Evolutionary conservation across 306 rosid genomes (phyloP).

Genomic region (Spatholobus suberectus): DNA sequence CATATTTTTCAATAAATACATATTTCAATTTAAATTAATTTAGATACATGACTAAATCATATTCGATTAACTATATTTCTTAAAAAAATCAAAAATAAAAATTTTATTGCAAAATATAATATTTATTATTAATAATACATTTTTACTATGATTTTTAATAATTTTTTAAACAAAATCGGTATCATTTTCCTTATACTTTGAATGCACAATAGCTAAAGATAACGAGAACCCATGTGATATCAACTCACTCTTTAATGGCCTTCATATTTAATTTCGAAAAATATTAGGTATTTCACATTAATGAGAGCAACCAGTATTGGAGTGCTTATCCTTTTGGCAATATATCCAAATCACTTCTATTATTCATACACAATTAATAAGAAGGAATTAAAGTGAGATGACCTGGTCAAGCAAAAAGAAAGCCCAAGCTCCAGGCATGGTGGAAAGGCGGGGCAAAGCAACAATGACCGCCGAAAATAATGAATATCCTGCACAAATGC

Average conservation of each 20-base stretch:
- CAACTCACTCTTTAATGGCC: no score
- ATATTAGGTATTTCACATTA: not conserved
- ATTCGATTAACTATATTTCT: not conserved
- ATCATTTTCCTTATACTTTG: not conserved
- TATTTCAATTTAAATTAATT: not conserved
- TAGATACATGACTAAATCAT: not conserved
- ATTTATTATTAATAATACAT: no score
- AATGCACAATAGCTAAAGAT: not conserved
- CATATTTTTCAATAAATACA: not conserved
- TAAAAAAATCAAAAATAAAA: not conserved
- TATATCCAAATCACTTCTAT: not conserved
- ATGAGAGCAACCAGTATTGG: not conserved
- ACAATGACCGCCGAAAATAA: slow-evolving; percentile 68
- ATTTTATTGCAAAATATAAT: no score
- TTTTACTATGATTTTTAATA: no score
- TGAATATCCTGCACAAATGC: slow-evolving; percentile 91
- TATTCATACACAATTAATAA: not conserved
- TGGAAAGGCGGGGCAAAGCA: slow-evolving; percentile 68
- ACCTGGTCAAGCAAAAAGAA: slow-evolving; percentile 90
- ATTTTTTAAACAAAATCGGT: not conserved
- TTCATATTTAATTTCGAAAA: not conserved
- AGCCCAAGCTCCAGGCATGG: slow-evolving; percentile 76
- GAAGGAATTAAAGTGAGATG: not conserved
- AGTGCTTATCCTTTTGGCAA: not conserved
- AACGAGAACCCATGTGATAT: not conserved